Conservation (phyloP, 257 asterid species). For the Striga asiatica region DNA sequence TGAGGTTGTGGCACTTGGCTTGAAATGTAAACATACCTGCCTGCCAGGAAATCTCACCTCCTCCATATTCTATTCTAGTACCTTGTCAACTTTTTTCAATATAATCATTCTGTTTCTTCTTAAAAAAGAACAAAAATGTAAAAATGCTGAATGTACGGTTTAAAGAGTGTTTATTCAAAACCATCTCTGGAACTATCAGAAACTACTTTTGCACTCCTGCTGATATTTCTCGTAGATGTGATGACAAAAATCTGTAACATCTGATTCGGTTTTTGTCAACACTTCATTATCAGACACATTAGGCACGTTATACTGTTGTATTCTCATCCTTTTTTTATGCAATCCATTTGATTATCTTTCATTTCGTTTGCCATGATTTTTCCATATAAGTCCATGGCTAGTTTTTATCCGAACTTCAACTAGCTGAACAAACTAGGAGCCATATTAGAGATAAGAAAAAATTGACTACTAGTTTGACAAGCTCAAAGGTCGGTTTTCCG, state of each 20-base stretch:
- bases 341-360: neutral
- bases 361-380: neutral
- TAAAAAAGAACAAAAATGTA: neutral
- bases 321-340: conserved; percentile 1
- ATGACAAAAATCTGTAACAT: neutral
- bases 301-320: neutral
- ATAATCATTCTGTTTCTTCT: no score
- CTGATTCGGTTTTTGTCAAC: neutral
- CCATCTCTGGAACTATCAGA: no score
- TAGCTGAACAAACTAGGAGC: neutral
- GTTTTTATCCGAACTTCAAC: neutral
- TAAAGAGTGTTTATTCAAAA: no score
- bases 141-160: neutral
- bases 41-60: no score
- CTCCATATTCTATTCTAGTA: no score
- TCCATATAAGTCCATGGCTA: no score
- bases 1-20: no score
- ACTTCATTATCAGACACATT: neutral
- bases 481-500: conserved; percentile 1
- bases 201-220: neutral
- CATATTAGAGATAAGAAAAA: conserved; percentile 6
- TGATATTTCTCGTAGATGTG: neutral
- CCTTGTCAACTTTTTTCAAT: no score
- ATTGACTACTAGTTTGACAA: conserved; percentile 1
- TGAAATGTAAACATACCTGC: no score